Evolutionary conservation across 768 basidiomycete genomes (phyloP), one percentile per base, ranked within the genome.

Genomic region (Leucosporidium creatinivorum): DNA sequence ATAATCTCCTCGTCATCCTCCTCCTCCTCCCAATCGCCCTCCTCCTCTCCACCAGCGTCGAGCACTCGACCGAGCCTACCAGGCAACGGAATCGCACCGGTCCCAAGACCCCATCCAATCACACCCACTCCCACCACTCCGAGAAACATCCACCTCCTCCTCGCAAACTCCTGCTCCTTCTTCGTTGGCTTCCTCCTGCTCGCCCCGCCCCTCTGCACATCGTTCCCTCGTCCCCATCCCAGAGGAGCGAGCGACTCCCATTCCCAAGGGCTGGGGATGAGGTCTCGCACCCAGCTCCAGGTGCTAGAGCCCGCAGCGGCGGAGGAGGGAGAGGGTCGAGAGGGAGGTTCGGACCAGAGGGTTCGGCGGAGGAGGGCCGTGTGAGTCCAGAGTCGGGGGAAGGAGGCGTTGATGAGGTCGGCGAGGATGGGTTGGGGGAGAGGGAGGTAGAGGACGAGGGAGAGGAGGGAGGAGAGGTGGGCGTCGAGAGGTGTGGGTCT

Each of bases 321-420:
- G 30, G 57, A 44, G 9, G 18, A 2, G 33, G 36, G 7, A 17
- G 56, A 47, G 13, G 47, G 58, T 2, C 64, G 58, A 21, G 58
- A 54, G 1, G 62, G 44, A 12, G 61, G 67, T 23, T 25, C 33
- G 25, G 64, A 63, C 70, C 70, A 72, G 49, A 72, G 65, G 1
- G 64, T 63, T 19, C 70, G 67, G 49, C 70, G 70, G 10, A 72
- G 64, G 55, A 72, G 67, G 12, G 67, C 64, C 4, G 67, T 44
- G 67, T 72, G 70, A 1, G 70, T 31, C 70, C 70, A 72, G 19
- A 72, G 65, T 39, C 70, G 70, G n/a, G 70, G 70, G 67, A 68
- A 72, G 26, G 70, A 72, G 6, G 70, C 70, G 67, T 72, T 72
- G 64, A 72, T 63, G 26, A 68, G 65, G 58, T 68, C 67, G 33